These are phyloP conservation scores for Neonectria neomacrospora DNA, from an alignment of 2,329 filamentous ascomycete genomes.

Conservation along the genomic window DNA sequence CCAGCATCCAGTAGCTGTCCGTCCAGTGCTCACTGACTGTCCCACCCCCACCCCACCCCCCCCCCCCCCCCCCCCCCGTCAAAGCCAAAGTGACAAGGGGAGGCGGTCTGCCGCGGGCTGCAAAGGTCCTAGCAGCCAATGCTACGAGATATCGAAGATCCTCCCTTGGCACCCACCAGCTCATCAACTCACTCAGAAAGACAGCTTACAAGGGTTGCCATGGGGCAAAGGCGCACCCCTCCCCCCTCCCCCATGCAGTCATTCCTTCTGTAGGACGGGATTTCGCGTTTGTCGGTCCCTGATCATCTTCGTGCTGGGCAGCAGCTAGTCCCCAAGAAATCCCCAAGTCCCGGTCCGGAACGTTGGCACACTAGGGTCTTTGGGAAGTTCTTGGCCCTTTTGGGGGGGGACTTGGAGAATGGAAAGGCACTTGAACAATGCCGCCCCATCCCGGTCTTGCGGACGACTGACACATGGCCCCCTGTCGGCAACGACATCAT, in stretches of 20 bases:
- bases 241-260: slow-evolving; percentile 2
- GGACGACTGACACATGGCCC: slow-evolving; percentile 5
- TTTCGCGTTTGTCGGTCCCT: slow-evolving; percentile 5
- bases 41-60: background rate
- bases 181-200: background rate
- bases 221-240: background rate
- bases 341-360: slow-evolving; percentile 1
- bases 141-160: slow-evolving; percentile 5
- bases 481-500: slow-evolving; percentile 9
- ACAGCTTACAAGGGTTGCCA: slow-evolving; percentile 6
- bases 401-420: too few relatives aligned
- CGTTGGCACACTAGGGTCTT: too few relatives aligned
- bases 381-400: too few relatives aligned
- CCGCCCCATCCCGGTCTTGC: slow-evolving; percentile 17
- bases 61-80: background rate
- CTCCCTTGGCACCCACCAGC: background rate
- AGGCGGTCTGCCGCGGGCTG: background rate
- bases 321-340: background rate
- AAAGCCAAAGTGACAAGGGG: slow-evolving; percentile 3
- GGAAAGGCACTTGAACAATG: background rate
- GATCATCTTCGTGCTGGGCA: slow-evolving; percentile 3
- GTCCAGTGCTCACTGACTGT: too few relatives aligned
- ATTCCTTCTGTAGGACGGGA: slow-evolving; percentile 6
- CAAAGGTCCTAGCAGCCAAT: background rate
- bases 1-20: background rate